Evolutionary conservation across 2,329 filamentous ascomycete genomes (phyloP), one percentile per base, ranked within the genome.

Genomic region (Diaporthe australafricana): DNA sequence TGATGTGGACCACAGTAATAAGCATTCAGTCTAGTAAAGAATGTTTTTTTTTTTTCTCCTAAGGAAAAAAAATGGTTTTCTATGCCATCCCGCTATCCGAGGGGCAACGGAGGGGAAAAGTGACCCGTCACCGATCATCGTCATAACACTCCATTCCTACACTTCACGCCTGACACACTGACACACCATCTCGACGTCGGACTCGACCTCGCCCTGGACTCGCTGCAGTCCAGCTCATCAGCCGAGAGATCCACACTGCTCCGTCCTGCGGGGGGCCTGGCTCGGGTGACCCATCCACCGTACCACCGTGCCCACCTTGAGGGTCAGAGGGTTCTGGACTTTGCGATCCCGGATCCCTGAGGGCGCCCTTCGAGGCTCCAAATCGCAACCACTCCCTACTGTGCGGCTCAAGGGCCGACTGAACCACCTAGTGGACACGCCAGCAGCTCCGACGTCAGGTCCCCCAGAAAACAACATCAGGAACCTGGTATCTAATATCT

Each of bases 141-240:
- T 38, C 53, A 38, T 38, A 25, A 35, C 32, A 56, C 25, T 32
- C 53, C 32, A 25, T 56, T 56, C 53, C 53, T 56, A 12, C 53
- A 38, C n/a, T 11, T 56, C 30, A 55, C 52, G n/a, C 30, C 50
- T 17, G 27, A 32, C 27, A 53, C 25, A 16, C 25, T 4, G 4
- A 9, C 27, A 14, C 14, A 8, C 14, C n/a, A 11, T 11, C 14
- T 27, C 16, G 35, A 3, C 2, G 14, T 35, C 45, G 25, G 6
- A 27, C 30, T 50, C 60, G 27, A 11, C 56, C 56, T 45, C 38
- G 38, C 9, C 52, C 16, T 32, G 50, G 25, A 14, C 56, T 42
- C 3, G 48, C 60, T 38, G 42, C 42, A 38, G 60, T 65, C 45
- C 60, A 65, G 45, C 42, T 65, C 60, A 65, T 40, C 55, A 42